Percentiles rank a stretch among this genome's conserved stretches.
phyloP scores from a whole-genome alignment of 495 filamentous ascomycete species.

The Penicillium pulvis region DNA sequence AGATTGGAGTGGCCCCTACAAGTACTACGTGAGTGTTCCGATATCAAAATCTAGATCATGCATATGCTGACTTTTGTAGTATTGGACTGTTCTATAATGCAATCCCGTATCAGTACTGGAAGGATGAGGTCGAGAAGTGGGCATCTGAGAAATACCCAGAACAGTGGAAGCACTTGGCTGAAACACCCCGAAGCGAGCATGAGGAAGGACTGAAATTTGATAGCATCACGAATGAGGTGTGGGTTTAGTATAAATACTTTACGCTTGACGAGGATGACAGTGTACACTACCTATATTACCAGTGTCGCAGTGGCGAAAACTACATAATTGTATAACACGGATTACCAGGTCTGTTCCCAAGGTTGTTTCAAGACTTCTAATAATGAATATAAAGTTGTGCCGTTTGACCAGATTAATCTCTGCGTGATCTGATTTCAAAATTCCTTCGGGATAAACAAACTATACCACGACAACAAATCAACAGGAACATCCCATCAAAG shows the following conservation, averaged over 20 bases:
- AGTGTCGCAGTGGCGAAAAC: not conserved
- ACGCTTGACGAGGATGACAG: not conserved
- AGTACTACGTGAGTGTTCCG: constrained; percentile 66
- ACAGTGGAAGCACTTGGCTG: constrained; percentile 62
- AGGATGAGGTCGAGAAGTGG: constrained; percentile 73
- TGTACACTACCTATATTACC: not conserved
- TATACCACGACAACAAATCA: not conserved
- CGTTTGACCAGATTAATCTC: too few species aligned
- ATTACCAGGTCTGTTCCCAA: too few species aligned
- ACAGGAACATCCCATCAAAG: not conserved
- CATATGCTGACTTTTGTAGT: constrained; percentile 43
- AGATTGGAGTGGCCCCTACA: constrained; percentile 65
- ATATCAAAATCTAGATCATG: not conserved
- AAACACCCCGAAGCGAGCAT: constrained; percentile 34
- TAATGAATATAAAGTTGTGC: too few species aligned
- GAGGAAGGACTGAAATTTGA: constrained; percentile 43
- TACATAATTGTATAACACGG: too few species aligned
- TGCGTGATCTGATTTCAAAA: too few species aligned
- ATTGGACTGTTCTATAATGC: constrained; percentile 75
- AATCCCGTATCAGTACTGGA: constrained; percentile 57
- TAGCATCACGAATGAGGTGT: constrained; percentile 33
- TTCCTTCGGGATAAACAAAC: not conserved
- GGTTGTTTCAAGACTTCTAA: too few species aligned
- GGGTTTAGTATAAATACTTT: constrained; percentile 20
- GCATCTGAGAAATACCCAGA: constrained; percentile 64